Percentiles rank a stretch among this genome's conserved stretches.
Conservation (phyloP, 805 yeast genomes). For the Yarrowia yakushimensis region DNA sequence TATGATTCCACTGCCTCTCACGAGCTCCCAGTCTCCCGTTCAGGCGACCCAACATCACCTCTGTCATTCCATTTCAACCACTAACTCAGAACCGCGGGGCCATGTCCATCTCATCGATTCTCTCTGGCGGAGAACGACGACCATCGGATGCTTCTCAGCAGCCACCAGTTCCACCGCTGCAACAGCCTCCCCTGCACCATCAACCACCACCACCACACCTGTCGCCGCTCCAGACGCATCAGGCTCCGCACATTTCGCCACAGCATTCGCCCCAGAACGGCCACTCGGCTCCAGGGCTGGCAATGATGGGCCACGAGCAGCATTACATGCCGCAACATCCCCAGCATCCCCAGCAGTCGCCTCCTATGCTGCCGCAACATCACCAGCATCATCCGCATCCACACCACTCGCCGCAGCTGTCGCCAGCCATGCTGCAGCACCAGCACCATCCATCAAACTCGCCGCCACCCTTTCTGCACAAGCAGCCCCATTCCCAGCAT, state of each 20-base stretch:
- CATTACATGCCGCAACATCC: not conserved
- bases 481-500: not conserved
- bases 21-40: not conserved
- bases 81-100: slow-evolving; percentile 26
- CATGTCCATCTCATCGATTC: slow-evolving; percentile 30
- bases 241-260: slow-evolving; percentile 11
- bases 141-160: slow-evolving; percentile 2
- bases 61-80: not conserved
- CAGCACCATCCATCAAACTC: not conserved
- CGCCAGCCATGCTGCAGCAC: slow-evolving; percentile 15
- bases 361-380: not conserved
- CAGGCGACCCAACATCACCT: not conserved
- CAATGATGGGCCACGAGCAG: slow-evolving; percentile 4
- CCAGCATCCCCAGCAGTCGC: not conserved
- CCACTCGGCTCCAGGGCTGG: not conserved
- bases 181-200: not conserved
- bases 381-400: not conserved
- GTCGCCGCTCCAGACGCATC: not conserved
- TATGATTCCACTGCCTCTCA: too few relatives aligned
- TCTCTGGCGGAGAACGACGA: slow-evolving; percentile 24
- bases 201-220: not conserved
- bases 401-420: slow-evolving; percentile 18
- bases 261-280: slow-evolving; percentile 16
- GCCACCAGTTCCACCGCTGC: not conserved
- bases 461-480: slow-evolving; percentile 3